These are phyloP conservation scores for Diaporthe vaccinii DNA, from an alignment of 2,329 filamentous ascomycete species.

Conservation along the genomic window DNA sequence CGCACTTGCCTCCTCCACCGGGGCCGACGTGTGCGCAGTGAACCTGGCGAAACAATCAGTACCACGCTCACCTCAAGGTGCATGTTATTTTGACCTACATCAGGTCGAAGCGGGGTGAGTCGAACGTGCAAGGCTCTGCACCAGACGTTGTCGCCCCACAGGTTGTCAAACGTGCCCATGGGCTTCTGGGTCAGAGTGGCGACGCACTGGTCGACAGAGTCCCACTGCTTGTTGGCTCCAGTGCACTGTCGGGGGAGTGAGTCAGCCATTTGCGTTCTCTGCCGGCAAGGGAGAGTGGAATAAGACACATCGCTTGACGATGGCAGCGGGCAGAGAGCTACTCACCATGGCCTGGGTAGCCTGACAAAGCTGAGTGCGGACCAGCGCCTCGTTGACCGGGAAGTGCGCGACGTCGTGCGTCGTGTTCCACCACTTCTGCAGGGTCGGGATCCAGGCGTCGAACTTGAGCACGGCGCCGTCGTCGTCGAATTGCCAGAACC, in stretches of 20 bases:
- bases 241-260: constrained; percentile 47
- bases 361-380: background rate
- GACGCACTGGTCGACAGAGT: constrained; percentile 51
- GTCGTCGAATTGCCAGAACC: constrained; percentile 62
- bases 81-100: constrained; percentile 43
- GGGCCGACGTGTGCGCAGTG: constrained; percentile 50
- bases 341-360: constrained; percentile 4
- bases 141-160: constrained; percentile 59
- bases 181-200: constrained; percentile 49
- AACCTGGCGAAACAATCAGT: background rate
- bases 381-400: constrained; percentile 46
- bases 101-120: constrained; percentile 49
- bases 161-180: constrained; percentile 57
- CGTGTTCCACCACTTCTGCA: constrained; percentile 53
- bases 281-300: too few relatives aligned
- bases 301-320: background rate
- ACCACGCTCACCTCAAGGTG: background rate
- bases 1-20: constrained; percentile 49
- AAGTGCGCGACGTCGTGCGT: constrained; percentile 48
- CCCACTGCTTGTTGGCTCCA: constrained; percentile 54
- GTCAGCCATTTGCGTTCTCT: too few relatives aligned
- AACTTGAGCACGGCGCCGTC: constrained; percentile 57
- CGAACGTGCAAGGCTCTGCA: constrained; percentile 58
- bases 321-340: background rate
- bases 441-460: constrained; percentile 59